Percentiles rank a stretch among this genome's conserved stretches.
Conservation (phyloP, 1,284 basidiomycete species). For the Porogramme epimiltina region DNA sequence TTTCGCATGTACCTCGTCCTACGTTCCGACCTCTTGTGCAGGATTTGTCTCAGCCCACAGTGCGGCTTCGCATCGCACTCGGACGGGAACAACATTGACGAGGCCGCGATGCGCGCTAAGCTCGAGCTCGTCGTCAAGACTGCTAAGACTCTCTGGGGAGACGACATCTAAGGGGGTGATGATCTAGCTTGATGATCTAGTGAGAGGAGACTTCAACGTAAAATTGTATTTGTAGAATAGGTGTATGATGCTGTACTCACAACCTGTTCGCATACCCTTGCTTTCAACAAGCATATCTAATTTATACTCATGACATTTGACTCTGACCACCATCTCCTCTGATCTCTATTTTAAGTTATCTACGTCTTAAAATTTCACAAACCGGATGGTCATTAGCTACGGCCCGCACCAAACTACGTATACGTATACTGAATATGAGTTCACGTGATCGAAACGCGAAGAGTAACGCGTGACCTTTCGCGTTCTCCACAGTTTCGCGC, state of each 20-base stretch:
- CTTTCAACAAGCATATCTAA: not conserved
- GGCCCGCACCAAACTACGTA: too few relatives aligned
- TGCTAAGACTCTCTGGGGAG: slow-evolving; percentile 54
- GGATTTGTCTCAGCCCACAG: slow-evolving; percentile 71
- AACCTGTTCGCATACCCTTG: not conserved
- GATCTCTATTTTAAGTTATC: too few relatives aligned
- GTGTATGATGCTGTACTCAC: not conserved
- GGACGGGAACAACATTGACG: slow-evolving; percentile 63
- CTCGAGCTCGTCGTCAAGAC: slow-evolving; percentile 51
- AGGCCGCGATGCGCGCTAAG: slow-evolving; percentile 55
- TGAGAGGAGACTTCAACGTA: not conserved
- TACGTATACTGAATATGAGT: too few relatives aligned
- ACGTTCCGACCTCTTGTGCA: slow-evolving; percentile 26
- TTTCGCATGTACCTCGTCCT: not conserved
- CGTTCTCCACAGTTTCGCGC: not conserved
- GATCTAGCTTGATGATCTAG: too few relatives aligned
- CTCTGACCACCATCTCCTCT: too few relatives aligned
- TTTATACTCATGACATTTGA: too few relatives aligned
- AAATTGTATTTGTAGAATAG: not conserved
- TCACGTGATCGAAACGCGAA: not conserved
- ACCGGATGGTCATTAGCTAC: too few relatives aligned
- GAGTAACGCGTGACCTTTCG: slow-evolving; percentile 1
- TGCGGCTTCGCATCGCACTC: slow-evolving; percentile 76
- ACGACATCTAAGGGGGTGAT: slow-evolving; percentile 6
- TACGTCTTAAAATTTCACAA: too few relatives aligned